These are phyloP conservation scores for Amniculicola lignicola DNA, from an alignment of 495 filamentous ascomycete genomes.

Conservation along the genomic window DNA sequence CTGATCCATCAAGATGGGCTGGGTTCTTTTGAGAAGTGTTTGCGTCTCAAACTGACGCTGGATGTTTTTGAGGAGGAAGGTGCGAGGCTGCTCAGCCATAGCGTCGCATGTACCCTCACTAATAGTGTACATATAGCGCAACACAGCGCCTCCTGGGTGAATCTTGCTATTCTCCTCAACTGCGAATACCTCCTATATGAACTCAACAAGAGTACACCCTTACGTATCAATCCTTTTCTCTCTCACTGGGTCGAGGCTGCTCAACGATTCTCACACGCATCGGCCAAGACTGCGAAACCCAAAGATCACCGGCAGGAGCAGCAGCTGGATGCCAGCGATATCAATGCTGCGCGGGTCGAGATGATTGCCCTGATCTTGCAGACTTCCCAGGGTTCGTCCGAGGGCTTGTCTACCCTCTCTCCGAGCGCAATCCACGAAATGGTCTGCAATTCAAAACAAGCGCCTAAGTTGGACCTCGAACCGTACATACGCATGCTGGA, in stretches of 20 bases:
- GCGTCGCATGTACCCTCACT: background rate
- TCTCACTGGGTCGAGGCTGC: conserved; percentile 47
- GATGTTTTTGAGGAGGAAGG: conserved; percentile 29
- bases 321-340: background rate
- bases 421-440: no score
- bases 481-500: conserved; percentile 35
- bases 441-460: no score
- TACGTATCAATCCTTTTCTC: conserved; percentile 43
- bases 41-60: conserved; percentile 33
- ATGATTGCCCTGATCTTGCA: conserved; percentile 12
- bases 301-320: background rate
- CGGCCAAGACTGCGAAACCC: background rate
- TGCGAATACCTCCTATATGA: conserved; percentile 35
- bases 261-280: conserved; percentile 14
- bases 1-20: background rate
- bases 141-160: conserved; percentile 1
- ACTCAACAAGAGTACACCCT: conserved; percentile 28
- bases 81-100: conserved; percentile 1
- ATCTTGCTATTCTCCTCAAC: conserved; percentile 28
- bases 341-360: conserved; percentile 6
- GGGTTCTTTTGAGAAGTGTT: conserved; percentile 24
- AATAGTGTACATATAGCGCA: background rate
- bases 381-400: background rate
- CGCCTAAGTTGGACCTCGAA: conserved; percentile 17
- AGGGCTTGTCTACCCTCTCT: no score